Evolutionary conservation across 306 rosid species (phyloP).

Genomic region (Cyamopsis tetragonoloba): DNA sequence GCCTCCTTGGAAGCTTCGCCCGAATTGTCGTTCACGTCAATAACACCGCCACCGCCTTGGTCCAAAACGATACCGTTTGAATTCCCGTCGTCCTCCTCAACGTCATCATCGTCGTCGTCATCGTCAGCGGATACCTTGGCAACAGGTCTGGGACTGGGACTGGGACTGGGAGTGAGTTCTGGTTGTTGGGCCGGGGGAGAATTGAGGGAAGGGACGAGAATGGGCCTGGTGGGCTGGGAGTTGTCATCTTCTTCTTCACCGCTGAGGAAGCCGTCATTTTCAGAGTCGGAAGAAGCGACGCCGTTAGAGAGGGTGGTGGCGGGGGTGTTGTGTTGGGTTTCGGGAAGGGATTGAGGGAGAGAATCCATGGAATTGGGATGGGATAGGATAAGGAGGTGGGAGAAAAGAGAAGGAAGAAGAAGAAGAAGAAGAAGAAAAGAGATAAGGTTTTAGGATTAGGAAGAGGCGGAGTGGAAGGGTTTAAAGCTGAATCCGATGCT

Average conservation of each 20-base stretch:
- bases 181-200: neutral
- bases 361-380: slow-evolving; percentile 39
- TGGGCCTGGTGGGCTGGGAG: slow-evolving; percentile 28
- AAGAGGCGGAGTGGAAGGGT: neutral
- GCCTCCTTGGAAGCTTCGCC: slow-evolving; percentile 30
- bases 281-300: slow-evolving; percentile 37
- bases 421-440: too few relatives aligned
- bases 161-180: neutral
- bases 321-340: slow-evolving; percentile 11
- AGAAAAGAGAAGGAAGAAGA: neutral
- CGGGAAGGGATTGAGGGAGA: slow-evolving; percentile 23
- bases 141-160: slow-evolving; percentile 15
- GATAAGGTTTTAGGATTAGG: slow-evolving; percentile 30
- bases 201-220: slow-evolving; percentile 29
- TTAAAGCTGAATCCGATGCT: neutral
- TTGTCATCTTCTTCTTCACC: slow-evolving; percentile 58
- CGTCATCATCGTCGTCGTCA: slow-evolving; percentile 30
- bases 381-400: too few relatives aligned
- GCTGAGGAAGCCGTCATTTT: slow-evolving; percentile 58
- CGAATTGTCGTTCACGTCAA: neutral
- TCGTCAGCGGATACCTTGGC: slow-evolving; percentile 42
- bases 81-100: neutral
- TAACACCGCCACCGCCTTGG: slow-evolving; percentile 9
- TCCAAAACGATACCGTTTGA: slow-evolving; percentile 7
- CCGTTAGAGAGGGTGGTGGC: slow-evolving; percentile 21